Evolutionary conservation across 805 yeast genomes (phyloP).

Genomic region (Wickerhamomyces silvicola): DNA sequence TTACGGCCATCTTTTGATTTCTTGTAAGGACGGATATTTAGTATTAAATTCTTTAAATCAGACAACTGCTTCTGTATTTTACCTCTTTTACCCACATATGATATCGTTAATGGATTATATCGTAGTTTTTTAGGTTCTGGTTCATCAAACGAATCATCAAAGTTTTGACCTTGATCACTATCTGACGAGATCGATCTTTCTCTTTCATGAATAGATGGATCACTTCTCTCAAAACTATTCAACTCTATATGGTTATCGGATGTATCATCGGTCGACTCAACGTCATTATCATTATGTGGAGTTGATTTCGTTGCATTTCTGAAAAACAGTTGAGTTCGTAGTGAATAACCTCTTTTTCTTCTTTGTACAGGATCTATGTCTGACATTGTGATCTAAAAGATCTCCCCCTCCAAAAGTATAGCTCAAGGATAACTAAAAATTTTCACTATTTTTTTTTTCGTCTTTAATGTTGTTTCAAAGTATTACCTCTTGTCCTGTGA

Average conservation of each 20-base stretch:
- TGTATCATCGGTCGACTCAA: conserved; percentile 9
- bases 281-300: conserved; percentile 6
- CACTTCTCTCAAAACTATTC: not conserved
- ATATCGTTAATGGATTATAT: conserved; percentile 6
- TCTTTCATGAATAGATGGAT: not conserved
- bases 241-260: not conserved
- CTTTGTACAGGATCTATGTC: conserved; percentile 5
- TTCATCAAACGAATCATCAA: conserved; percentile 20
- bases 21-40: conserved; percentile 41
- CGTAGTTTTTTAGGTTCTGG: conserved; percentile 18
- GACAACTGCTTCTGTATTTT: conserved; percentile 10
- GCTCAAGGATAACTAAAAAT: not conserved
- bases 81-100: conserved; percentile 21
- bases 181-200: not conserved
- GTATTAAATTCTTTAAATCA: conserved; percentile 28
- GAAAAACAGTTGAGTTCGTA: conserved; percentile 60
- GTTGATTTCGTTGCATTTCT: conserved; percentile 25
- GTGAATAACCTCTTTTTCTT: conserved; percentile 60
- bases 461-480: too few species aligned
- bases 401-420: not conserved
- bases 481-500: too few species aligned
- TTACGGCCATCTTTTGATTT: conserved; percentile 65
- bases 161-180: not conserved
- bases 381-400: not conserved
- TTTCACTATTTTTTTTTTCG: too few species aligned